Base-by-base conservation (phyloP, 805 yeast genomes). In the Starmerella kuoi region DNA sequence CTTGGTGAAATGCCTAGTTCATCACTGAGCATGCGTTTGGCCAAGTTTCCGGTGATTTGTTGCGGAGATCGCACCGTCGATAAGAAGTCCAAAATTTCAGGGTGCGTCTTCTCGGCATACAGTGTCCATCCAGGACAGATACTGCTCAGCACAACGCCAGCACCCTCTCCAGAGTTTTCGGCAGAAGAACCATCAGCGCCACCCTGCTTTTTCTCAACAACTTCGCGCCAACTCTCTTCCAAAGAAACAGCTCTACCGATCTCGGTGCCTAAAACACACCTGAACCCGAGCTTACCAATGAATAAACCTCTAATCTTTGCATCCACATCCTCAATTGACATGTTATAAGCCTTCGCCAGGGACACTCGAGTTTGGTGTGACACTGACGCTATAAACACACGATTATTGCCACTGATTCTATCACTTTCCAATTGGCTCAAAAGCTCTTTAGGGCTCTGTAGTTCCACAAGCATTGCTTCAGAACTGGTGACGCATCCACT, bases 401-500 rank as follows among this genome's bases (percentile, higher is more conserved):
- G 69, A 1, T 56, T 52, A 11, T 49, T 45, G 18, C 35, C 48
- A 11, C 14, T 7, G 17, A 6, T 18, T 20, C 21, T 12, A 37
- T 48, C 51, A 22, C 59, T 61, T 23, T 65, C 62, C 49, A 83
- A 56, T 21, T 77, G 79, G 36, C 72, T 71, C 20, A 86, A 51
- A 36, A 91, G 69, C 52, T 87, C 87, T 19, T 73, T 74, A 53
- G 87, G 93, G 30, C 94, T 82, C 59, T 91, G 98, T 50, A 84
- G 79, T 2, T 94, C 84, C 31, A 91, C 80, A 35, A 91, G 64
- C 5, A 91, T 85, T 48, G 88, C 95, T 58, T 91, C 98, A n/a
- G 95, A 93, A 4, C 95, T 82, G 0, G 98, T 91, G 41, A 91
- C 85, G 60, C 98, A 91, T 0, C 98, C 98, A 7, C 93, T 77